Evolutionary conservation across 2,329 filamentous ascomycete species (phyloP).

Genomic region (Scedosporium dehoogii): DNA sequence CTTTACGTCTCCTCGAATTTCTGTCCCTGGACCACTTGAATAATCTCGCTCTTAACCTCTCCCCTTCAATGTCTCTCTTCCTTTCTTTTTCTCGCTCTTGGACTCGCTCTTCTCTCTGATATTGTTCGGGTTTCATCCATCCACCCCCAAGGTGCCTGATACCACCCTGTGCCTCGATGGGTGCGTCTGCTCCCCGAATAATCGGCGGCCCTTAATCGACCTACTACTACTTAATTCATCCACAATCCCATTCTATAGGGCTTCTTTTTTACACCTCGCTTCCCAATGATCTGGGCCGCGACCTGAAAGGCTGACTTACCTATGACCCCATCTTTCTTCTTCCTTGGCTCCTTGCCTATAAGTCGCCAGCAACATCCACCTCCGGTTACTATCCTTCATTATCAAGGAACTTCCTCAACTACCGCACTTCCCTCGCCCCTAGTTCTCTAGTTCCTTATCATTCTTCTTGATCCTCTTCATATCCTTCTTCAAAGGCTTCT

Average conservation of each 20-base stretch:
- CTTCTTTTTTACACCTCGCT: slow-evolving; percentile 4
- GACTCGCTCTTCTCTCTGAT: not conserved
- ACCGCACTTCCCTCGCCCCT: not conserved
- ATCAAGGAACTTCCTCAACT: not conserved
- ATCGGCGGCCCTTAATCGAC: not conserved
- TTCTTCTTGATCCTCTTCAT: not conserved
- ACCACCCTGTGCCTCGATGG: not conserved
- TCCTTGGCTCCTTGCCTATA: not conserved
- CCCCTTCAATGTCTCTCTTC: not conserved
- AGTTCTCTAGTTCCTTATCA: not conserved
- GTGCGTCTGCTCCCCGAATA: not conserved
- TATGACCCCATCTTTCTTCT: not conserved
- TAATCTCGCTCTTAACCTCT: no score
- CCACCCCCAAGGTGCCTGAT: not conserved
- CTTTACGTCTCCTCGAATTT: no score
- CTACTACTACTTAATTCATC: not conserved
- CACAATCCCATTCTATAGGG: not conserved
- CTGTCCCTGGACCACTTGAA: no score
- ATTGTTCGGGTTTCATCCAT: not conserved
- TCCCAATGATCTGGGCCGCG: not conserved
- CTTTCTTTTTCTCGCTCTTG: not conserved
- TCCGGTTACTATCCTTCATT: not conserved
- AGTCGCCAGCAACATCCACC: slow-evolving; percentile 1
- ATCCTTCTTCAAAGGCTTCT: not conserved
- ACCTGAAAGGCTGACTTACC: slow-evolving; percentile 3